Conservation (phyloP, 2,329 filamentous ascomycete species). For the Xylaria sp. region DNA sequence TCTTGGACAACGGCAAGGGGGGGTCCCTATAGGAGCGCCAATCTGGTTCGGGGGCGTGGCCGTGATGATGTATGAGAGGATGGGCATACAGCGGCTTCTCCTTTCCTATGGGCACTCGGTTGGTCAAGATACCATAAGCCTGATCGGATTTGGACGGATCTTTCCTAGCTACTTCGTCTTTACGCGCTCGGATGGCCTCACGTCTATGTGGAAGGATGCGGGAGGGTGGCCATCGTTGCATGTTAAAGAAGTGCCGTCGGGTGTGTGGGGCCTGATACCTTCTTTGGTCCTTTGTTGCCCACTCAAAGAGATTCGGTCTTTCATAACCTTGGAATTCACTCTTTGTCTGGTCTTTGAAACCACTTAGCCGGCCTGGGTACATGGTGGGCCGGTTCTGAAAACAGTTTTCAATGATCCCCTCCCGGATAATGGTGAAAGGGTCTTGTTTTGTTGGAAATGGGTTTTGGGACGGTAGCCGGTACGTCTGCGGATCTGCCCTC, state of each 20-base stretch:
- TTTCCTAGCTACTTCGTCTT: slow-evolving; percentile 44
- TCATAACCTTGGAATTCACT: slow-evolving; percentile 38
- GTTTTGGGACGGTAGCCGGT: slow-evolving; percentile 22
- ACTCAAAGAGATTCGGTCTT: slow-evolving; percentile 48
- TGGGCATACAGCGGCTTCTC: slow-evolving; percentile 31
- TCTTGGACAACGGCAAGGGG: no score
- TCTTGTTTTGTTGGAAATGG: slow-evolving; percentile 23
- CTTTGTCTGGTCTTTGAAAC: slow-evolving; percentile 40
- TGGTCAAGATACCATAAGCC: slow-evolving; percentile 42
- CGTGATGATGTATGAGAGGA: slow-evolving; percentile 26
- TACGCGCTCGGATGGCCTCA: slow-evolving; percentile 46
- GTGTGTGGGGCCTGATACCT: slow-evolving; percentile 47
- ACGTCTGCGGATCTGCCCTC: slow-evolving; percentile 47
- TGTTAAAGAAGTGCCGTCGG: slow-evolving; percentile 54
- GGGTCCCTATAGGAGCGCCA: background rate
- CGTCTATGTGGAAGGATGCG: slow-evolving; percentile 51
- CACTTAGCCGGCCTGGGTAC: slow-evolving; percentile 51
- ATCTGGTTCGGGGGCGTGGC: slow-evolving; percentile 4
- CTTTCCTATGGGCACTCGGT: slow-evolving; percentile 34
- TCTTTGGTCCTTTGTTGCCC: slow-evolving; percentile 47
- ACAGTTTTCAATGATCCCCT: slow-evolving; percentile 57
- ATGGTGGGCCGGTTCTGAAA: slow-evolving; percentile 56
- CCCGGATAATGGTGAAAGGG: slow-evolving; percentile 49
- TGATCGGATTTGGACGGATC: slow-evolving; percentile 48
- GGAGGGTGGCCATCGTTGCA: slow-evolving; percentile 60